These are phyloP conservation scores for Ceratocystis eucalypticola DNA, from an alignment of 2,329 filamentous ascomycete species.

Conservation along the genomic window DNA sequence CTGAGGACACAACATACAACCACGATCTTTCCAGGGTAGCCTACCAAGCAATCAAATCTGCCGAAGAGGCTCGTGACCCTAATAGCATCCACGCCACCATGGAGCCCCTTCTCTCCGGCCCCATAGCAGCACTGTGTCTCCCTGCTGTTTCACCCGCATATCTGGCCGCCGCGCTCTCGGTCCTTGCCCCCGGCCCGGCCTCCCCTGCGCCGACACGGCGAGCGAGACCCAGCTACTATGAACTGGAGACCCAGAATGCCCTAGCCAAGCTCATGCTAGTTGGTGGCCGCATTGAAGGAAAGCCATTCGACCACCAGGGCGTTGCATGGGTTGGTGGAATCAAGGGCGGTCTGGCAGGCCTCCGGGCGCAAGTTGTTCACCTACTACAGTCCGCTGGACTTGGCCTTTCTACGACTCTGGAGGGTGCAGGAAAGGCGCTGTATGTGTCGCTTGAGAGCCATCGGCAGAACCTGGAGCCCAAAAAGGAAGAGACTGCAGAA, in stretches of 20 bases:
- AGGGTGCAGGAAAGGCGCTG: conserved; percentile 65
- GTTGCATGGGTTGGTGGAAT: conserved; percentile 57
- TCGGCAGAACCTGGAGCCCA: conserved; percentile 57
- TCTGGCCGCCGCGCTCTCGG: conserved; percentile 63
- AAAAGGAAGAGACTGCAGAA: conserved; percentile 30
- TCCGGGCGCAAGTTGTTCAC: conserved; percentile 67
- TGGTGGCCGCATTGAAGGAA: conserved; percentile 75
- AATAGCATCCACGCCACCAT: conserved; percentile 43
- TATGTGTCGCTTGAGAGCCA: conserved; percentile 82
- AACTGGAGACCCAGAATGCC: conserved; percentile 62
- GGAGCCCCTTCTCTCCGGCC: conserved; percentile 65
- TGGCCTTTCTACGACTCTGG: conserved; percentile 62
- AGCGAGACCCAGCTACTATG: conserved; percentile 68
- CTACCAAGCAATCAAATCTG: conserved; percentile 34
- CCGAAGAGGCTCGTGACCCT: conserved; percentile 25
- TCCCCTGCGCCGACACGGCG: conserved; percentile 69
- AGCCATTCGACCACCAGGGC: conserved; percentile 64
- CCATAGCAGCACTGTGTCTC: conserved; percentile 65
- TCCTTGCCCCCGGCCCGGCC: conserved; percentile 57
- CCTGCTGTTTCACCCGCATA: conserved; percentile 73
- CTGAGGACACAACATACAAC: conserved; percentile 24
- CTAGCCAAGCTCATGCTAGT: conserved; percentile 78
- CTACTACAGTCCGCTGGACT: conserved; percentile 71
- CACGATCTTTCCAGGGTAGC: conserved; percentile 43
- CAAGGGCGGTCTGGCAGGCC: conserved; percentile 62